phyloP scores from a whole-genome alignment of 139 green algal genomes.

The Chlamydomonas sp. region DNA sequence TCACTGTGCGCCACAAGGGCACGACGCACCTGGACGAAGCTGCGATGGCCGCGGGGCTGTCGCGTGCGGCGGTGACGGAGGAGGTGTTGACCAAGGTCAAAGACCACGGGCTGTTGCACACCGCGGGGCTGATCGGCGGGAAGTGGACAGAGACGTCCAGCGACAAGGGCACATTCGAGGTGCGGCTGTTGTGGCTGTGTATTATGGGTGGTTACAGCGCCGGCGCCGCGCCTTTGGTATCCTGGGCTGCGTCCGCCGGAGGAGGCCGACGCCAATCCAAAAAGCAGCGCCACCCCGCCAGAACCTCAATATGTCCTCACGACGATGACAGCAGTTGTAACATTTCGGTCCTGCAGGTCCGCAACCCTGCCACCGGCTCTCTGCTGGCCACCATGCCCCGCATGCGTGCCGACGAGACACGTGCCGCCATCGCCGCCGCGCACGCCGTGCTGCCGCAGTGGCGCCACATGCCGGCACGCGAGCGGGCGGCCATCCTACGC shows the following conservation, averaged over 20 bases:
- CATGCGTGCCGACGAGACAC: constrained; percentile 68
- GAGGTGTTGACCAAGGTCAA: constrained; percentile 52
- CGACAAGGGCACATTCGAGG: constrained; percentile 57
- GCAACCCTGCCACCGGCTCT: constrained; percentile 83
- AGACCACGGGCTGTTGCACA: constrained; percentile 61
- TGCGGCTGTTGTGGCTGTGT: constrained; percentile 5
- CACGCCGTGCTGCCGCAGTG: constrained; percentile 71
- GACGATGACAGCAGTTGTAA: neutral
- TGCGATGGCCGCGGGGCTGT: neutral
- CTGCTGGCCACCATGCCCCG: constrained; percentile 70
- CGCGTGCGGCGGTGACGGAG: constrained; percentile 7
- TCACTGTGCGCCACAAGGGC: neutral
- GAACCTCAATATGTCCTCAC: neutral
- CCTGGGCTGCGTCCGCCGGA: neutral
- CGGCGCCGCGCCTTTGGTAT: neutral
- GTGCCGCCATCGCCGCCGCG: constrained; percentile 76
- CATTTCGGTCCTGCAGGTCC: constrained; percentile 59
- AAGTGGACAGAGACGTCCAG: constrained; percentile 58
- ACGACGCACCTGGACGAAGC: constrained; percentile 18
- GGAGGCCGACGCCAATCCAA: neutral
- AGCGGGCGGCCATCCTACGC: constrained; percentile 69
- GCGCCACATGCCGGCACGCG: constrained; percentile 64
- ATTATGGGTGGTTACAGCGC: neutral
- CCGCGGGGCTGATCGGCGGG: constrained; percentile 62
- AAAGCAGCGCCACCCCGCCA: neutral